Evolutionary conservation across 805 yeast genomes (phyloP), one percentile per base, ranked within the genome.

Genomic region (Candida insectalens): DNA sequence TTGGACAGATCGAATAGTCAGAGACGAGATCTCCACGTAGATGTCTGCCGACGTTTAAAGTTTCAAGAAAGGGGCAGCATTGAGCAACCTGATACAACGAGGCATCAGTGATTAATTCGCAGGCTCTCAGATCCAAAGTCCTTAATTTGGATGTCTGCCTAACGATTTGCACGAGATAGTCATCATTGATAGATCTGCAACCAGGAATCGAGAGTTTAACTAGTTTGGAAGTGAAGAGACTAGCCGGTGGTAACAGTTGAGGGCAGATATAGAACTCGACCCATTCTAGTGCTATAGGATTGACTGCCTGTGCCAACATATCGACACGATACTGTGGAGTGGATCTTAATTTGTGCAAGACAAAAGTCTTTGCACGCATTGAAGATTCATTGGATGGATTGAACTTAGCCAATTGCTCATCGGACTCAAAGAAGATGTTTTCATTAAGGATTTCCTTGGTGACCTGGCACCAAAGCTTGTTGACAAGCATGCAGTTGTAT

Each of bases 181-280:
- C 53, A 53, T 88, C 94, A 49, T 71, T 72, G 3, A 83, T 64
- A 2, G 60, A 54, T 41, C 67, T 71, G 23, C 77, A 71, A 3
- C 95, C 96, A 0, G 96, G 88, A 4, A 88, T 58, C 1, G 74
- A 67, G 25, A 81, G 49, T 35, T 65, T 64, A 40, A 58, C 55
- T 31, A 78, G 49, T 12, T 48, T 45, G 5, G 61, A 46, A 4
- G 60, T 41, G 29, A 77, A 59, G 50, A 78, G 61, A 3, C 51
- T 38, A 6, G 58, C 41, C 0, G 75, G 59, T 4, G 95, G 95
- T 6, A 67, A 47, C 20, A 83, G 50, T 29, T 65, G 66, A 5
- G 95, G 89, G 50, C 95, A 85, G 48, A 88, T 80, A 57, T 81
- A 84, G 45, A 85, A 65, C 52, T 87, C 95, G 20, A 87, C 60